Evolutionary conservation across 2,329 filamentous ascomycete genomes (phyloP).

Genomic region (Colletotrichum tropicale): DNA sequence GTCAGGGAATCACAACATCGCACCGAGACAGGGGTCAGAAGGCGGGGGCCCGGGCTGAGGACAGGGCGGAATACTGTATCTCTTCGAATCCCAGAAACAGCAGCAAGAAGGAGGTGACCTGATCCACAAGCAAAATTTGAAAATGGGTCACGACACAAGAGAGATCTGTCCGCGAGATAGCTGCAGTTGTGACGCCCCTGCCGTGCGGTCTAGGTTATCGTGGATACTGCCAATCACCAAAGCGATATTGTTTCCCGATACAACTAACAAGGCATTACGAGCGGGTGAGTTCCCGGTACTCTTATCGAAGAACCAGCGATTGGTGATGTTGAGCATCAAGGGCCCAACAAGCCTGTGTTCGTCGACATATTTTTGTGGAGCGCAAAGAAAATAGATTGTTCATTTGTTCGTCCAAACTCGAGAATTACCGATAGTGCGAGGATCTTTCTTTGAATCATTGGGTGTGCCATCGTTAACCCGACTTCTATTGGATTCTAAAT

Average conservation of each 20-base stretch:
- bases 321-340: neutral
- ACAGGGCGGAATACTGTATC: neutral
- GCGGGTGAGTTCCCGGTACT: neutral
- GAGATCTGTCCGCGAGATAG: too few relatives aligned
- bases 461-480: neutral
- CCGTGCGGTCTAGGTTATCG: neutral
- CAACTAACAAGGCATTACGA: neutral
- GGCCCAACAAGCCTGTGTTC: neutral
- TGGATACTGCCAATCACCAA: neutral
- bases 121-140: neutral
- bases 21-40: neutral
- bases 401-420: neutral
- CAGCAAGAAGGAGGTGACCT: neutral
- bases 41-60: neutral
- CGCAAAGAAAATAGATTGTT: neutral
- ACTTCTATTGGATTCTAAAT: neutral
- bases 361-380: neutral
- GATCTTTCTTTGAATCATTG: neutral
- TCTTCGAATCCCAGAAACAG: neutral
- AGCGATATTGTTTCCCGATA: neutral
- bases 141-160: neutral
- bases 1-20: neutral
- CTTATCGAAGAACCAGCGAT: neutral
- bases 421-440: neutral
- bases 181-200: neutral